phyloP scores from a whole-genome alignment of 345 rosid genomes.

The Rhizophora apiculata region DNA sequence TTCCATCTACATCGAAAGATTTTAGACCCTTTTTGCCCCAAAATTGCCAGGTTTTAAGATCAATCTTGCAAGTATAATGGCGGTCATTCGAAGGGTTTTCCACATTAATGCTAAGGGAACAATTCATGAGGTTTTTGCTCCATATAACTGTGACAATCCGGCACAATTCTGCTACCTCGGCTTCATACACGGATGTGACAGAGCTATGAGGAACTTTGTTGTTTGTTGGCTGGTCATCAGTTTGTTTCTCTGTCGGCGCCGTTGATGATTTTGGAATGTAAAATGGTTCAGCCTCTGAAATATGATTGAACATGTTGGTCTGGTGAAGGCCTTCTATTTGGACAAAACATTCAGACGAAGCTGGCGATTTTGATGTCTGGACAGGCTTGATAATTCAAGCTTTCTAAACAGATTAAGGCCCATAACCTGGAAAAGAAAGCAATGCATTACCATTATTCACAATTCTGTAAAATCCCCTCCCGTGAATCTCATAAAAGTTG shows the following conservation, averaged over 20 bases:
- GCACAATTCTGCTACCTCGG: conserved; percentile 33
- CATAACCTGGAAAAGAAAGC: background rate
- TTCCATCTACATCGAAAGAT: conserved; percentile 41
- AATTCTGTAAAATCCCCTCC: no score
- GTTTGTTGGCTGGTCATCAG: conserved; percentile 20
- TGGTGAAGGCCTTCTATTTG: background rate
- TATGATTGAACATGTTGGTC: conserved; percentile 17
- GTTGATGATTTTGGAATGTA: conserved; percentile 14
- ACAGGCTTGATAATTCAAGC: background rate
- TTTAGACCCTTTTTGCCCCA: conserved; percentile 78
- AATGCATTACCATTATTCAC: background rate
- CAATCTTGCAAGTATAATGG: conserved; percentile 51
- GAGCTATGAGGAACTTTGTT: conserved; percentile 31
- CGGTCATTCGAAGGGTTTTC: conserved; percentile 37
- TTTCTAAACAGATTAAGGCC: background rate
- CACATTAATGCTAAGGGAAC: conserved; percentile 44
- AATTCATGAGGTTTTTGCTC: conserved; percentile 41
- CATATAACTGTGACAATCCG: conserved; percentile 52
- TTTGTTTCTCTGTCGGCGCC: conserved; percentile 15
- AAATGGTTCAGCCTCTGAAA: conserved; percentile 11
- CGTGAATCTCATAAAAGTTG: no score
- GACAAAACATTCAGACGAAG: background rate
- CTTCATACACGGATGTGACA: conserved; percentile 44
- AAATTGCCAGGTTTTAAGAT: conserved; percentile 56
- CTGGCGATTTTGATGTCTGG: background rate